Base-by-base conservation (phyloP, 2,329 filamentous ascomycete genomes). In the Metarhizium humberi region DNA sequence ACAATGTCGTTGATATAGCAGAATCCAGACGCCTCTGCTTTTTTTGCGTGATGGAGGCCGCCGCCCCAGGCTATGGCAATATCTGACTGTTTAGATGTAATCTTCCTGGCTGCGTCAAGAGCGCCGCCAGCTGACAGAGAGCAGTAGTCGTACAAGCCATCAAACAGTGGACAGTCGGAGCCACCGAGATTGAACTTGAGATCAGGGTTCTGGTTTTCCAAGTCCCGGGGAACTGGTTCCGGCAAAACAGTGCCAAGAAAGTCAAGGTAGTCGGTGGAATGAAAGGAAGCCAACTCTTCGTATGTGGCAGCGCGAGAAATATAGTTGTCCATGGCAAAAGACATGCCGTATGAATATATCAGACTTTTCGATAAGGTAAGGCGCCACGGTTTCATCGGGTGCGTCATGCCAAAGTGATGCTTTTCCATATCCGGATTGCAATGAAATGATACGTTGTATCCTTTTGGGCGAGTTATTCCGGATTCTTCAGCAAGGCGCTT, bases 1-100 rank as follows among this genome's bases (percentile, higher is more conserved):
- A 97, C 94, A 64, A 97, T 97, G 71, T 99, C 94, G 71, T 99
- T 99, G 74, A 97, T 91, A 74, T 99, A 99, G 75, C 94, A 99
- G 72, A 99, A 99, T 0, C 94, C 94, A 14, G 88, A 92, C 0
- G 94, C 92, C 72, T 96, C 91, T 53, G 87, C 84, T 68, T 92
- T 94, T 72, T 97, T 96, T 49, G 94, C 94, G 67, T 99, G 94
- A 71, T 99, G 94, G 34, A 99, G 80, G 11, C 94, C 94, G 40
- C 94, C 94, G 18, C 91, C 94, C 94, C 94, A 99, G 64, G 95
- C 95, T 66, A 99, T 91, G 55, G 94, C 94, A 67, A 99, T 96
- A 66, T 97, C 90, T 34, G 91, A 90, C 72, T 96, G 88, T 50
- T 85, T 80, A 64, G 89, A 87, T 67, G 86, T 88, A 42, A 99